Base-by-base conservation (phyloP, 352 stramenopile species). In the Pythium dissimile region DNA sequence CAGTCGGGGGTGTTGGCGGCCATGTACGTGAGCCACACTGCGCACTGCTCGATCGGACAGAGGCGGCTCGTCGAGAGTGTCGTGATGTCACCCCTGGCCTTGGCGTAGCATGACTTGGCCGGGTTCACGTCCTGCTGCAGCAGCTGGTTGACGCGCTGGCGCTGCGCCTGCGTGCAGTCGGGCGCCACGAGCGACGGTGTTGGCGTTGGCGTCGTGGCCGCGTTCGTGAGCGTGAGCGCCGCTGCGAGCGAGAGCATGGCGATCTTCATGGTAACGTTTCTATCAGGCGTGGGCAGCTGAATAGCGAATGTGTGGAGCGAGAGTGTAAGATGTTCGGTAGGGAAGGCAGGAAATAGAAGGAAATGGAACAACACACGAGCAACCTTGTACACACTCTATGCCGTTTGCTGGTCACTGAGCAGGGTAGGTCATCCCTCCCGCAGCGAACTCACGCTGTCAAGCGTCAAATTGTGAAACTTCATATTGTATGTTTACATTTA, bases 21-120 rank as follows among this genome's bases (percentile, higher is more conserved):
- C 74, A 88, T 77, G 48, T 86, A 80, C n/a, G 67, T 37, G 30
- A 90, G 54, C 76, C 78, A 89, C 16, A 43, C 47, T 18, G 54
- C 58, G 61, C 77, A 90, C 51, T 77, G 71, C 9, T 69, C 41
- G 42, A 86, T 55, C 35, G 76, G 64, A 27, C 80, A 89, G 27
- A 90, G 61, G 2, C 67, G 64, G 64, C 62, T 86, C 28, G 78
- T 84, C 21, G 47, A 73, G 26, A 88, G 58, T 24, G 59, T 61
- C 26, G 64, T 71, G 51, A 88, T 79, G 64, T 85, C 74, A 49
- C 72, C 64, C 20, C 70, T 74, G 35, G 69, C 72, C 47, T 70
- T 67, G 51, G 66, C 46, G 53, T 83, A 80, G 49, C 77, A 90
- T 23, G 67, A 63, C 54, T 86, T 86, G 54, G 66, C 68, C n/a